Base-by-base conservation (phyloP, 2,329 filamentous ascomycete species). In the Alternaria novae-zelandiae region DNA sequence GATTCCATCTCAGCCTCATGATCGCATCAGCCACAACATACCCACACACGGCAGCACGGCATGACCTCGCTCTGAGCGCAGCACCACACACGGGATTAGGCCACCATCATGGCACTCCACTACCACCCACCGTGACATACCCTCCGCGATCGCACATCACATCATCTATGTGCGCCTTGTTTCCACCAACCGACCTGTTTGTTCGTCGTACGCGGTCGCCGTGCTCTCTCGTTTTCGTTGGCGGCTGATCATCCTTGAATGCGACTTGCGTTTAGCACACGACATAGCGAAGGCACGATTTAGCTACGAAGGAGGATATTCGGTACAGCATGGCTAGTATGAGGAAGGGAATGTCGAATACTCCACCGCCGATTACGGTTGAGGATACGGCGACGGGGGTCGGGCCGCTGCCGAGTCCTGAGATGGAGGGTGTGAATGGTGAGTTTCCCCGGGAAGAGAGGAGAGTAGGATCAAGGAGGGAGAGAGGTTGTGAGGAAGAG, bases 361-460 rank as follows among this genome's bases (percentile, higher is more conserved):
- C 76, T 36, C 72, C 72, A 15, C 78, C 78, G 17, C 74, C 76
- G 46, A 79, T 79, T 50, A 76, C 70, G 25, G 67, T 80, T 4
- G 74, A 80, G 66, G 78, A 80, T 54, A 78, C 74, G 32, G 71
- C 70, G 49, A 69, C 69, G 54, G 69, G 67, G 5, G 64, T 67
- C 21, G 66, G 65, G 36, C 70, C 70, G 36, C 58, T 65, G 43
- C 73, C 69, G 54, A 74, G 71, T 21, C 67, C 69, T 23, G 72
- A 66, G 20, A 67, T 70, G 20, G 71, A 70, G 7, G 53, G 46
- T 25, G 59, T 59, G 43, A 60, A 63, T 55, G 61, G 70, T 74
- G 62, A 54, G 60, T 60, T n/a, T 4, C 17, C 30, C 45, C 8
- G 1, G 25, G 6, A 32, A 43, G 58, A 25, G 17, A 54, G 41